Evolutionary conservation across 2,329 filamentous ascomycete species (phyloP).

Genomic region (Rhinocladiella mackenziei): DNA sequence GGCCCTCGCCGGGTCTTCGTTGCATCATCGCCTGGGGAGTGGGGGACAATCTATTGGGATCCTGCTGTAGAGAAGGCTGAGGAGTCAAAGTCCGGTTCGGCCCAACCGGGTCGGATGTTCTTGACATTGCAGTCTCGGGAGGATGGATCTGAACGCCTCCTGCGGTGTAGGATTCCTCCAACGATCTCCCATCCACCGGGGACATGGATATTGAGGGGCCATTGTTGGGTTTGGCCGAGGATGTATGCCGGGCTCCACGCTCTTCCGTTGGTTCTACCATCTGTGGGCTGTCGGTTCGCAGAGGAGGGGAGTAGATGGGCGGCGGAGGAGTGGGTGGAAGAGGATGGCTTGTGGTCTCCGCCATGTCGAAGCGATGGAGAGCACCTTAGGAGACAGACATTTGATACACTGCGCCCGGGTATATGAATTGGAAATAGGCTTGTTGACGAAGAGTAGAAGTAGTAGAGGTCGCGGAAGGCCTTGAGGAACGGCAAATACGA

Average conservation of each 20-base stretch:
- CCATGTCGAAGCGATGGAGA: slow-evolving; percentile 14
- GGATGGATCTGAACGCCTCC: slow-evolving; percentile 20
- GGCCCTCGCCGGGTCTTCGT: slow-evolving; percentile 12
- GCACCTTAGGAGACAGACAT: slow-evolving; percentile 13
- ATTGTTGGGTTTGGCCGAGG: slow-evolving; percentile 7
- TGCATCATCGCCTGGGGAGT: slow-evolving; percentile 15
- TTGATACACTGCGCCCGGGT: too few relatives aligned
- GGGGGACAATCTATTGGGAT: slow-evolving; percentile 24
- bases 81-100: slow-evolving; percentile 21
- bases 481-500: slow-evolving; percentile 1
- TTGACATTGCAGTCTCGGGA: slow-evolving; percentile 21
- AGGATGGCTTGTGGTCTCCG: slow-evolving; percentile 18
- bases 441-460: background rate
- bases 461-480: slow-evolving; percentile 1
- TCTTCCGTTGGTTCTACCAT: slow-evolving; percentile 22
- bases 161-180: slow-evolving; percentile 6
- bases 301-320: slow-evolving; percentile 43
- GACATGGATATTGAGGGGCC: slow-evolving; percentile 19
- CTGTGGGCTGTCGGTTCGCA: slow-evolving; percentile 26
- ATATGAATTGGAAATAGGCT: too few relatives aligned
- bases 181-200: slow-evolving; percentile 6
- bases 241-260: slow-evolving; percentile 7
- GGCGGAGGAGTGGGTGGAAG: slow-evolving; percentile 40
- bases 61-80: slow-evolving; percentile 15
- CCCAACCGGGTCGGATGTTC: slow-evolving; percentile 12